Evolutionary conservation across 345 rosid species (phyloP), one percentile per base, ranked within the genome.

Genomic region (Eucalyptus sideroxylon): DNA sequence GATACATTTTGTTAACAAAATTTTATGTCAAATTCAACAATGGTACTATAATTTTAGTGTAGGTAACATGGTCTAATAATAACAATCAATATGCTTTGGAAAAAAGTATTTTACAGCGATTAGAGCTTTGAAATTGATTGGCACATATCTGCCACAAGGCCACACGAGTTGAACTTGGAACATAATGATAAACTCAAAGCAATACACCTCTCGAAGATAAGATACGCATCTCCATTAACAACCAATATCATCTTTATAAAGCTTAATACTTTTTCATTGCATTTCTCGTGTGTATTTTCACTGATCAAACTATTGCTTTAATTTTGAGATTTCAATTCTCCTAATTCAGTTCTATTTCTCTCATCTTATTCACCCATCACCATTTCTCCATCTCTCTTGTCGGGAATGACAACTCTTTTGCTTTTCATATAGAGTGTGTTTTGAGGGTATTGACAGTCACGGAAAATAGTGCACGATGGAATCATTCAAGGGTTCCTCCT

Each of bases 381-480:
- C 27, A 23, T 23, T 55, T 55, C 60, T 55, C 27, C 60, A 55
- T 55, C 60, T 55, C 11, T 55, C 12, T 23, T 9, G 26, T 55
- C 0, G 3, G 60, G 26, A 23, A 23, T 55, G 60, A 55, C 27
- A 19, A 55, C 60, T 55, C 12, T 19, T 53, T 53, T 24, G 24
- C 56, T 53, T 53, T 53, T 19, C 56, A 53, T 53, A 19, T 53
- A 3, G 4, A 53, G 2, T 53, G 0, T 53, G 0, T 53, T 19
- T 17, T 53, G 10, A 7, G 24, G 24, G 10, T 51, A 51, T 53
- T 53, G 4, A 53, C 1, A 19, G 4, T 51, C 0, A 51, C 1
- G 2, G 23, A 51, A 51, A 51, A 51, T 51, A 51, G 55, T 17
- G 23, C 23, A 51, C 9, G 0, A 51, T 51, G 9, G 9, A 16